phyloP scores from a whole-genome alignment of 2,329 filamentous ascomycete genomes.

The Dothideomycetidae sp. region DNA sequence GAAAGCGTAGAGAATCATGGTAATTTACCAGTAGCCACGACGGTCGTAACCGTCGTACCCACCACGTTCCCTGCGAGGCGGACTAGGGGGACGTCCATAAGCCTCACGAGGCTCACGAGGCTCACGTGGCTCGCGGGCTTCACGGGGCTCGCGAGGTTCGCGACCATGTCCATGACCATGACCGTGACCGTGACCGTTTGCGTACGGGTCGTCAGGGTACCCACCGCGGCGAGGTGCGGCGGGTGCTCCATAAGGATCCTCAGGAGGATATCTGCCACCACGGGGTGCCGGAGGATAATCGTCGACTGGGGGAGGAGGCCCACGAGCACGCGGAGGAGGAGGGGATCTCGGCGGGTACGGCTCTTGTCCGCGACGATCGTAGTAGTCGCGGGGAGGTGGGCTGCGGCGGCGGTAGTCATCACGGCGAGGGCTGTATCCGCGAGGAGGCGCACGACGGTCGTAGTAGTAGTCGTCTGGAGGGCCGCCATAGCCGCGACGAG shows the following conservation, averaged over 20 bases:
- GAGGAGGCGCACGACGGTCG: slow-evolving; percentile 64
- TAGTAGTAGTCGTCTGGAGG: slow-evolving; percentile 59
- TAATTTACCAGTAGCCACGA: slow-evolving; percentile 34
- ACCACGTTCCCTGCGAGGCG: slow-evolving; percentile 24
- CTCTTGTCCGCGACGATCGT: slow-evolving; percentile 51
- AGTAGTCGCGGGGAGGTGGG: slow-evolving; percentile 68
- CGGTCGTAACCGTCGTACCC: slow-evolving; percentile 35
- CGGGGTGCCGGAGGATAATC: slow-evolving; percentile 54
- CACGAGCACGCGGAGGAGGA: slow-evolving; percentile 50
- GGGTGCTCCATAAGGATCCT: slow-evolving; percentile 53
- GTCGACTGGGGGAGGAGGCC: slow-evolving; percentile 54
- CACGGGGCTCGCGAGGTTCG: slow-evolving; percentile 33
- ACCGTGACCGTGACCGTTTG: slow-evolving; percentile 40
- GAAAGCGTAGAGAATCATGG: slow-evolving; percentile 5
- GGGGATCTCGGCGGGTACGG: slow-evolving; percentile 55
- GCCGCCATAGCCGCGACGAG: slow-evolving; percentile 50
- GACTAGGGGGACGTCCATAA: slow-evolving; percentile 31
- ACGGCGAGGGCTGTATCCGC: slow-evolving; percentile 72
- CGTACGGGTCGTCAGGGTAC: slow-evolving; percentile 46
- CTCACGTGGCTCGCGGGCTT: slow-evolving; percentile 32
- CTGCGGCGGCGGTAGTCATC: slow-evolving; percentile 75
- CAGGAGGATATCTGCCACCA: slow-evolving; percentile 45
- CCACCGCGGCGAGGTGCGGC: slow-evolving; percentile 40
- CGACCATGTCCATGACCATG: no score
- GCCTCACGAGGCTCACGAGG: no score